phyloP scores from a whole-genome alignment of 805 yeast genomes.

The Peterozyma toletana region DNA sequence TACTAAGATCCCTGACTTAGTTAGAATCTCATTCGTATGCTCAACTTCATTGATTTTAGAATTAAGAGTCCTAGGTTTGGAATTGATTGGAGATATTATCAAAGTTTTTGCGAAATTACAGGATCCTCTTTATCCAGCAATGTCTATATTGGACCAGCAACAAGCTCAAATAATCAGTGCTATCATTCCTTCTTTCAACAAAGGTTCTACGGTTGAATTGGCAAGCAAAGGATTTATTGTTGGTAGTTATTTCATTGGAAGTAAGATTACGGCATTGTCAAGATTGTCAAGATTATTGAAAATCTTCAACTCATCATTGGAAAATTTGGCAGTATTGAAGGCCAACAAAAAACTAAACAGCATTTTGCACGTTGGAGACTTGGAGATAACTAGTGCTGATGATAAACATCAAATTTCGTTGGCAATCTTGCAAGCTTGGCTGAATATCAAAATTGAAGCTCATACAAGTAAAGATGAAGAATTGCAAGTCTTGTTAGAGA shows the following conservation, averaged over 20 bases:
- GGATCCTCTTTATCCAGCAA: slow-evolving; percentile 69
- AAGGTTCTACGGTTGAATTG: slow-evolving; percentile 63
- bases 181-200: slow-evolving; percentile 74
- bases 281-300: slow-evolving; percentile 51
- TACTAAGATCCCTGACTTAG: slow-evolving; percentile 51
- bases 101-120: slow-evolving; percentile 49
- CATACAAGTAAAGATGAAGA: slow-evolving; percentile 29
- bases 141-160: slow-evolving; percentile 76
- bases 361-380: slow-evolving; percentile 47
- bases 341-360: slow-evolving; percentile 22
- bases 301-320: slow-evolving; percentile 60
- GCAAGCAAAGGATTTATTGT: slow-evolving; percentile 75
- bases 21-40: slow-evolving; percentile 73
- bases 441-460: slow-evolving; percentile 37
- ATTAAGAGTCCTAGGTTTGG: slow-evolving; percentile 59
- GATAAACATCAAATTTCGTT: slow-evolving; percentile 50
- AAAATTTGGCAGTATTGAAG: slow-evolving; percentile 34
- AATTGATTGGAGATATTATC: slow-evolving; percentile 57
- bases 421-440: slow-evolving; percentile 69
- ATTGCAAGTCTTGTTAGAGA: slow-evolving; percentile 40
- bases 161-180: slow-evolving; percentile 94
- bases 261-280: slow-evolving; percentile 43
- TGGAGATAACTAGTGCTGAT: slow-evolving; percentile 34
- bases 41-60: slow-evolving; percentile 63
- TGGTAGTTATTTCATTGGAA: slow-evolving; percentile 66